These are phyloP conservation scores for Peltaster fructicola DNA, from an alignment of 2,329 filamentous ascomycete genomes.

Conservation along the genomic window DNA sequence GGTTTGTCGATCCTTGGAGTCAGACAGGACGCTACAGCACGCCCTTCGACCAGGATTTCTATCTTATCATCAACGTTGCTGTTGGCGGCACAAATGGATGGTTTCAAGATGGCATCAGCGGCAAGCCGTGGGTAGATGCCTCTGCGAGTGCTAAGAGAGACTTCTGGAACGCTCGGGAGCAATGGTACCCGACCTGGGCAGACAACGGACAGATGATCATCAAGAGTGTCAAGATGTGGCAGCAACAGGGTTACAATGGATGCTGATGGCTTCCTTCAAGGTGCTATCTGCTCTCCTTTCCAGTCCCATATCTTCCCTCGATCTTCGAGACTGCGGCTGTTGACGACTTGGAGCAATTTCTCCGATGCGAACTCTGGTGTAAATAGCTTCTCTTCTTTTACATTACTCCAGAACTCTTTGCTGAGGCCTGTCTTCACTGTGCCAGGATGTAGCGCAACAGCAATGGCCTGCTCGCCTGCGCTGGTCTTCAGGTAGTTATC, in stretches of 20 bases:
- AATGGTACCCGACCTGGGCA: conserved; percentile 22
- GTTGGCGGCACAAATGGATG: conserved; percentile 39
- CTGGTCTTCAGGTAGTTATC: conserved; percentile 46
- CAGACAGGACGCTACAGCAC: conserved; percentile 19
- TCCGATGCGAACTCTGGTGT: conserved; percentile 47
- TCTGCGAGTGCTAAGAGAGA: conserved; percentile 50
- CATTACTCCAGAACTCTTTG: conserved; percentile 51
- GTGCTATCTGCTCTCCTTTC: conserved; percentile 45
- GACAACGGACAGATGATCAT: conserved; percentile 22
- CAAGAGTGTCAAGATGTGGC: conserved; percentile 29
- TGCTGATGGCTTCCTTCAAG: conserved; percentile 32
- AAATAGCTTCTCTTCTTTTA: conserved; percentile 46
- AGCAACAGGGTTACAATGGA: conserved; percentile 31
- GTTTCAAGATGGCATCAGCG: conserved; percentile 55
- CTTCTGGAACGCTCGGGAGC: conserved; percentile 45
- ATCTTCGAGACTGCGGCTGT: conserved; percentile 27
- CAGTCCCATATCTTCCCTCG: conserved; percentile 54
- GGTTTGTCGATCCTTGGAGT: conserved; percentile 21
- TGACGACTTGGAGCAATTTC: conserved; percentile 43
- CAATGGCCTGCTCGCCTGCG: conserved; percentile 44
- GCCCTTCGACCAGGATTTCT: conserved; percentile 26
- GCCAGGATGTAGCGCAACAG: conserved; percentile 58
- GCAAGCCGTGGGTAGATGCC: conserved; percentile 65
- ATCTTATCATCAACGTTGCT: conserved; percentile 24
- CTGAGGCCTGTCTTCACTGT: conserved; percentile 63